Evolutionary conservation across 1,139 yeast genomes (phyloP).

Genomic region (Diutina catenulata): DNA sequence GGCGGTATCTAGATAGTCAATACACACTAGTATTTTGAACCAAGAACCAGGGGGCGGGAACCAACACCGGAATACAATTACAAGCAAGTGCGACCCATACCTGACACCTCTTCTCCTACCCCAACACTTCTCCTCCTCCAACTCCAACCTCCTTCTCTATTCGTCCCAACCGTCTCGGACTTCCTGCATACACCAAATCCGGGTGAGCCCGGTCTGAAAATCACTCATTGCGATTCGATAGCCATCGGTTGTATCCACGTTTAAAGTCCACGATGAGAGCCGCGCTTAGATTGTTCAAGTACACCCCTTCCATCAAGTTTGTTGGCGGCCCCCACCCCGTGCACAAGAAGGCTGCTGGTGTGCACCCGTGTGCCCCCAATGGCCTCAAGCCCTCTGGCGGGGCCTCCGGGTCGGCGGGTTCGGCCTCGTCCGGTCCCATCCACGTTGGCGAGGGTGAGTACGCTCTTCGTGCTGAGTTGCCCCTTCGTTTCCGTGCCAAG

Average conservation of each 20-base stretch:
- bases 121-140: background rate
- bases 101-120: background rate
- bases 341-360: background rate
- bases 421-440: background rate
- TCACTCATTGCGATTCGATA: background rate
- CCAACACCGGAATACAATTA: background rate
- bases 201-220: background rate
- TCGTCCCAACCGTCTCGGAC: too few species aligned
- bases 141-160: background rate
- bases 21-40: background rate
- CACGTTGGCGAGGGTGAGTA: constrained; percentile 2
- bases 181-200: background rate
- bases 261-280: constrained; percentile 1
- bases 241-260: background rate
- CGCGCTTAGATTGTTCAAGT: constrained; percentile 1
- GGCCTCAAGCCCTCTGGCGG: background rate
- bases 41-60: background rate
- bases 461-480: constrained; percentile 1
- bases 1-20: background rate
- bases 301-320: constrained; percentile 5
- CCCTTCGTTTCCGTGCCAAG: constrained; percentile 3
- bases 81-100: background rate
- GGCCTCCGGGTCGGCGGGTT: background rate
- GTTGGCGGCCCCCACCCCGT: constrained; percentile 5
- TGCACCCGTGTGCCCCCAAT: constrained; percentile 5